These are phyloP conservation scores for Mycena haematopus DNA, from an alignment of 768 basidiomycete genomes.

Conservation along the genomic window DNA sequence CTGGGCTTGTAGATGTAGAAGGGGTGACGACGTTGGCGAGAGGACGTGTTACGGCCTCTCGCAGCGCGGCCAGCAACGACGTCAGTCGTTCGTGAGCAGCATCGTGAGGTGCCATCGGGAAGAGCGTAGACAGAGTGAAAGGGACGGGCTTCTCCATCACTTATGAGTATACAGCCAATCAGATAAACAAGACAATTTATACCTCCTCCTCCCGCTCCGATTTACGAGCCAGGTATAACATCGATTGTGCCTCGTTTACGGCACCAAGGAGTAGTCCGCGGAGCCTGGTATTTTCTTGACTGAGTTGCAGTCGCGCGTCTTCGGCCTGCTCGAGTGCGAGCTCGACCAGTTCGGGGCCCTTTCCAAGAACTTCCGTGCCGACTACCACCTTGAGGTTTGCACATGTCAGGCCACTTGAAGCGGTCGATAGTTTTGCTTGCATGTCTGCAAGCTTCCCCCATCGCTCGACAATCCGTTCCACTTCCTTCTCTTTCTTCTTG, in stretches of 20 bases:
- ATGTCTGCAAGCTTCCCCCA: slow-evolving; percentile 75
- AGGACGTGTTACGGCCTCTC: slow-evolving; percentile 39
- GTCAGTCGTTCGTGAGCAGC: slow-evolving; percentile 56
- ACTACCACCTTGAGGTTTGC: slow-evolving; percentile 57
- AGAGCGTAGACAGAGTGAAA: slow-evolving; percentile 55
- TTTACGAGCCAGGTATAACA: slow-evolving; percentile 54
- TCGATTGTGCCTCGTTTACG: slow-evolving; percentile 68
- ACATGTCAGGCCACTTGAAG: slow-evolving; percentile 59
- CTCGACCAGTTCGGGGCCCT: slow-evolving; percentile 64
- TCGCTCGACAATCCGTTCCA: slow-evolving; percentile 75
- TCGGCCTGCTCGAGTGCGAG: slow-evolving; percentile 78
- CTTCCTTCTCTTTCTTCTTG: slow-evolving; percentile 83
- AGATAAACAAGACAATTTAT: slow-evolving; percentile 41
- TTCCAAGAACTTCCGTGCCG: slow-evolving; percentile 52
- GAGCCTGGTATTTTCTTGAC: slow-evolving; percentile 69
- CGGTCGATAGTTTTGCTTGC: slow-evolving; percentile 62
- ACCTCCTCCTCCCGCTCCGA: slow-evolving; percentile 49
- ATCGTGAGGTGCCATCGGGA: slow-evolving; percentile 59
- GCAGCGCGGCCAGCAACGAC: slow-evolving; percentile 50
- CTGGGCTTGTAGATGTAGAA: slow-evolving; percentile 25
- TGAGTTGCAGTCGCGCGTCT: slow-evolving; percentile 62
- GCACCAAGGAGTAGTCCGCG: slow-evolving; percentile 64
- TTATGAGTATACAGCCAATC: slow-evolving; percentile 13
- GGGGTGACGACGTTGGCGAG: slow-evolving; percentile 34
- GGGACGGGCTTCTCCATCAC: slow-evolving; percentile 43